phyloP scores from a whole-genome alignment of 2,329 filamentous ascomycete species.

The Talaromyces sp. region DNA sequence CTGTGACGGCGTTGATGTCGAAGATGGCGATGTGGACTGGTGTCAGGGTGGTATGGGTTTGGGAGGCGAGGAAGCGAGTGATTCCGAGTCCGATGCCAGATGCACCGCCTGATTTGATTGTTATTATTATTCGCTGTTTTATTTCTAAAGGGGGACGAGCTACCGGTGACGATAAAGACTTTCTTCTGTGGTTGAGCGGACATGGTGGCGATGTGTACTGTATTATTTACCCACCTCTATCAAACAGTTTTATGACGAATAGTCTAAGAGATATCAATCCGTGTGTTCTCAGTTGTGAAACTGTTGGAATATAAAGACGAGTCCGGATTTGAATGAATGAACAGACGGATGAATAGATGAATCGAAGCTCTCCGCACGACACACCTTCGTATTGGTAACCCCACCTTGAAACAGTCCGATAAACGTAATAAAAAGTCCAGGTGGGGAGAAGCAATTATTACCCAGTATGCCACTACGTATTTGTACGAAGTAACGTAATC shows the following conservation, averaged over 20 bases:
- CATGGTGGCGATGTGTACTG: background rate
- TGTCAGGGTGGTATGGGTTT: slow-evolving; percentile 11
- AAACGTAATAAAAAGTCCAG: too few relatives aligned
- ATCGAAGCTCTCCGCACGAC: background rate
- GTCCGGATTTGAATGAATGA: background rate
- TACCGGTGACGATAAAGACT: slow-evolving; percentile 26
- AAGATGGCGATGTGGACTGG: slow-evolving; percentile 27
- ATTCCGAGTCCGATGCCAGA: slow-evolving; percentile 33
- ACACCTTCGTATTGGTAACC: background rate
- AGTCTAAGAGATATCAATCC: too few relatives aligned
- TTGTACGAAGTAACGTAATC: background rate
- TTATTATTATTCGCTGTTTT: background rate
- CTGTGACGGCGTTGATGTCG: slow-evolving; percentile 24
- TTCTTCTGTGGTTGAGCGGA: slow-evolving; percentile 8
- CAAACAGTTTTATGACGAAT: background rate
- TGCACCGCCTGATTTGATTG: slow-evolving; percentile 22
- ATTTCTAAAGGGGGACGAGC: background rate
- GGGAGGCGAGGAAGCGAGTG: slow-evolving; percentile 23
- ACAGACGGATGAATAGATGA: background rate
- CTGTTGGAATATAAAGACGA: background rate
- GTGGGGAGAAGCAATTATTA: background rate
- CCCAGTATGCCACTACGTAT: background rate
- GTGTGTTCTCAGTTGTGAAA: too few relatives aligned
- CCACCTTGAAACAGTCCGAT: background rate
- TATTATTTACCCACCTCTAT: background rate